These are phyloP conservation scores for Thelephora terrestris DNA, from an alignment of 1,284 basidiomycete genomes.

Conservation along the genomic window DNA sequence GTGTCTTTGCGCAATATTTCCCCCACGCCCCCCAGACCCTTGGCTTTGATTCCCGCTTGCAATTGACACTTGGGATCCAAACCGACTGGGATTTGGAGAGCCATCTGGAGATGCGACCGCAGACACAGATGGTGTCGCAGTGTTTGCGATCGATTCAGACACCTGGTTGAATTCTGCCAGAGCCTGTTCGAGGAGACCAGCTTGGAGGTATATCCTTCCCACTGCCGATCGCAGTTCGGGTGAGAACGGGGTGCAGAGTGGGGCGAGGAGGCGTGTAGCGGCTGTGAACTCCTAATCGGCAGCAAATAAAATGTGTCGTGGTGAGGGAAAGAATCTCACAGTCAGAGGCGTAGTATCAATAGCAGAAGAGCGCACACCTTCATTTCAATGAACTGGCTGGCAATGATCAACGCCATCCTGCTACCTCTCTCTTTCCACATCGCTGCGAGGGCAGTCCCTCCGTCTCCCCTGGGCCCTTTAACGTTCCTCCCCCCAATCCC, in stretches of 20 bases:
- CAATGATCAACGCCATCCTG: conserved; percentile 58
- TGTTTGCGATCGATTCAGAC: neutral
- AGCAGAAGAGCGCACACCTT: conserved; percentile 15
- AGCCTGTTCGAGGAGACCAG: conserved; percentile 51
- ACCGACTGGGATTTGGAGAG: conserved; percentile 16
- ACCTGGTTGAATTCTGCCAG: conserved; percentile 33
- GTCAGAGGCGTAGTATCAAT: neutral
- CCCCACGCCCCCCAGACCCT: too few species aligned
- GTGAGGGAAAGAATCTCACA: neutral
- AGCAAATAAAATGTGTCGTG: neutral
- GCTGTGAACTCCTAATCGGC: conserved; percentile 56
- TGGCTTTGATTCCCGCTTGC: too few species aligned
- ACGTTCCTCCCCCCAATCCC: neutral
- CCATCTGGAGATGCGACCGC: conserved; percentile 34
- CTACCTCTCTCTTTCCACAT: conserved; percentile 77
- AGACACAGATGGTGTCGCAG: conserved; percentile 8
- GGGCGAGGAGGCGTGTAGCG: conserved; percentile 51
- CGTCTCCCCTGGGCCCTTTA: conserved; percentile 8
- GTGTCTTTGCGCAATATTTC: too few species aligned
- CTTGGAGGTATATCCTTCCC: conserved; percentile 64
- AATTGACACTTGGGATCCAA: too few species aligned
- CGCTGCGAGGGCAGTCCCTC: conserved; percentile 32
- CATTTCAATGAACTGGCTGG: conserved; percentile 63
- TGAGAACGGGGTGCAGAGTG: conserved; percentile 40
- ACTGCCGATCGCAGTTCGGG: conserved; percentile 54